These are phyloP conservation scores for Glycine latifolia DNA, from an alignment of 306 rosid genomes.

Conservation along the genomic window DNA sequence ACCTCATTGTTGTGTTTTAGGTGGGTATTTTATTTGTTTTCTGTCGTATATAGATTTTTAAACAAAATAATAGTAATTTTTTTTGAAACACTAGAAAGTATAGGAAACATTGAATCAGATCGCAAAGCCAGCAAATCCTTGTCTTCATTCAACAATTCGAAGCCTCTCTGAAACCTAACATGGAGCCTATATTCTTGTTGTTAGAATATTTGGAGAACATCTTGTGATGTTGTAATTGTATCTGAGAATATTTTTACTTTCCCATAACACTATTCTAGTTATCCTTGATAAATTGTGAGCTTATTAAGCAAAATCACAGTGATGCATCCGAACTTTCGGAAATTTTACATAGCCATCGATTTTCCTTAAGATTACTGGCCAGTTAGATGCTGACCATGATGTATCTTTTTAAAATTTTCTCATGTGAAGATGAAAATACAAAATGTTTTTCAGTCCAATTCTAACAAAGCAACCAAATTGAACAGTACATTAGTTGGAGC, in stretches of 20 bases:
- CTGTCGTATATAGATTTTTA: slow-evolving; percentile 1
- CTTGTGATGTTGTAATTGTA: background rate
- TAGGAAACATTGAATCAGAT: background rate
- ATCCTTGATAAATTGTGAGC: background rate
- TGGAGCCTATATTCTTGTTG: background rate
- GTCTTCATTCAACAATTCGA: background rate
- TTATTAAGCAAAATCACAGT: background rate
- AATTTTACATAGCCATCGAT: too few relatives aligned
- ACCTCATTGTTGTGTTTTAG: slow-evolving; percentile 8
- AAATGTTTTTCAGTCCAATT: background rate
- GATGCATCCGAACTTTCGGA: too few relatives aligned
- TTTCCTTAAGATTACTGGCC: background rate
- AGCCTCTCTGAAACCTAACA: background rate
- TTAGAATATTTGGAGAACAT: background rate
- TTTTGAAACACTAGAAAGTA: background rate
- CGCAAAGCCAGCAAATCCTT: background rate
- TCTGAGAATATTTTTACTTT: background rate
- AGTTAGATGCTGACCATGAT: background rate
- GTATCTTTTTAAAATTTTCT: background rate
- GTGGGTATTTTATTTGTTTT: background rate
- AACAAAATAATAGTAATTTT: background rate
- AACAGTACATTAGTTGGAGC: too few relatives aligned
- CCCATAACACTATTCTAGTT: background rate
- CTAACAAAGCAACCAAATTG: too few relatives aligned
- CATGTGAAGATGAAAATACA: background rate